A percentile compares a stretch with the other conserved stretches of the same genome.
These are phyloP conservation scores for Mytilinidion resinicola DNA, from an alignment of 495 filamentous ascomycete species.

Conservation along the genomic window DNA sequence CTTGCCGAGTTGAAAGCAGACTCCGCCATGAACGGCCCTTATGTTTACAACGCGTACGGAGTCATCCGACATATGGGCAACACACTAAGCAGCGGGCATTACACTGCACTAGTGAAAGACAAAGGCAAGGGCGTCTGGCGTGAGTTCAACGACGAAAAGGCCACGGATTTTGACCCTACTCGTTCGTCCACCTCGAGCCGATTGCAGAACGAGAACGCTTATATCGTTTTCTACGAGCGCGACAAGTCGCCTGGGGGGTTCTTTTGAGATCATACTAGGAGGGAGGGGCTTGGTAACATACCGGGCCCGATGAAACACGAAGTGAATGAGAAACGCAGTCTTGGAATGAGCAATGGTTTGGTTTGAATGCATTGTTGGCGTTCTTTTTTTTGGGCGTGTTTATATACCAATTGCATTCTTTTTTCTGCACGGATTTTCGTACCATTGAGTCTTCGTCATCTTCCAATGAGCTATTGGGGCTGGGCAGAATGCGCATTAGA, in stretches of 20 bases:
- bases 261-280: not conserved
- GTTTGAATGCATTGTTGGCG: too few relatives aligned
- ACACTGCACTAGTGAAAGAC: slow-evolving; percentile 60
- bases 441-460: too few relatives aligned
- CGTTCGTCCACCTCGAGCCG: slow-evolving; percentile 43
- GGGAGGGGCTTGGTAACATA: too few relatives aligned
- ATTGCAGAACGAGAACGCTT: slow-evolving; percentile 58
- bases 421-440: too few relatives aligned
- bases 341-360: too few relatives aligned
- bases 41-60: slow-evolving; percentile 65
- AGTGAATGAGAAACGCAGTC: too few relatives aligned
- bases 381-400: too few relatives aligned
- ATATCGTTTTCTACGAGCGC: slow-evolving; percentile 57
- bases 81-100: slow-evolving; percentile 61
- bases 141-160: slow-evolving; percentile 57
- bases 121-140: slow-evolving; percentile 56
- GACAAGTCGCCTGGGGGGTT: not conserved
- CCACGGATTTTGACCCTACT: slow-evolving; percentile 52
- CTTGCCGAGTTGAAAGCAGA: slow-evolving; percentile 27
- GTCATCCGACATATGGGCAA: slow-evolving; percentile 63
- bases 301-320: too few relatives aligned
- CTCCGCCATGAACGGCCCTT: slow-evolving; percentile 54
- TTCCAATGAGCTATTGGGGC: too few relatives aligned
- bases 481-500: too few relatives aligned
- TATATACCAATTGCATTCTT: too few relatives aligned